These are phyloP conservation scores for Boletellus deceptivus DNA, from an alignment of 1,284 basidiomycete genomes.

Conservation along the genomic window DNA sequence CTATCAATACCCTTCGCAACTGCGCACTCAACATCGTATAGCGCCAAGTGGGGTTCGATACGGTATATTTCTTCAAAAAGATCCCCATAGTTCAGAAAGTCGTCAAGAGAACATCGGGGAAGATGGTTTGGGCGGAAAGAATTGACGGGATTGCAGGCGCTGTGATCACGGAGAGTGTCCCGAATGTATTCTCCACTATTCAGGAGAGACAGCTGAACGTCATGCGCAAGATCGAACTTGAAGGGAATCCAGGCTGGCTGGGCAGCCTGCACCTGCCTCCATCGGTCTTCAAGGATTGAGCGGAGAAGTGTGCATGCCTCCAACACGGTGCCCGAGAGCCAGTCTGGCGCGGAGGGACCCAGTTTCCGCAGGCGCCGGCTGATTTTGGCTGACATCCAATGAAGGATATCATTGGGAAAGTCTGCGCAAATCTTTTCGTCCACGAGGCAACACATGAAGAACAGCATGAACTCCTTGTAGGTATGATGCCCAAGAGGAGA, in stretches of 20 bases:
- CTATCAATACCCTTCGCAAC: slow-evolving; percentile 28
- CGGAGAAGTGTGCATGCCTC: slow-evolving; percentile 1
- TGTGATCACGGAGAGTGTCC: neutral
- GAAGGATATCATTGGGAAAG: slow-evolving; percentile 34
- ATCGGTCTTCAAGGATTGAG: slow-evolving; percentile 8
- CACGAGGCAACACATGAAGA: slow-evolving; percentile 36
- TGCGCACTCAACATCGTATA: slow-evolving; percentile 35
- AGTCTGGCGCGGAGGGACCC: neutral
- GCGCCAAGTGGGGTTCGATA: slow-evolving; percentile 17
- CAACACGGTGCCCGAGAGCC: slow-evolving; percentile 7
- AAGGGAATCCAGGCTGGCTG: slow-evolving; percentile 26
- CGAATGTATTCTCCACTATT: slow-evolving; percentile 25
- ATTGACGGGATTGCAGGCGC: neutral
- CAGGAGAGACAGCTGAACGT: slow-evolving; percentile 31
- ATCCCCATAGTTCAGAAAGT: slow-evolving; percentile 16
- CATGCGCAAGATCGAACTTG: slow-evolving; percentile 23
- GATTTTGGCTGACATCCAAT: slow-evolving; percentile 31
- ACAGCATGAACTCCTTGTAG: slow-evolving; percentile 50
- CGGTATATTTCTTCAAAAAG: slow-evolving; percentile 12
- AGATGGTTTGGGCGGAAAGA: slow-evolving; percentile 12
- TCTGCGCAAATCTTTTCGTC: slow-evolving; percentile 12
- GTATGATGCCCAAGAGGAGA: slow-evolving; percentile 14
- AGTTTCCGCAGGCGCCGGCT: slow-evolving; percentile 39
- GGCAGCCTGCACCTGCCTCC: slow-evolving; percentile 4
- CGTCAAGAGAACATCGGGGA: slow-evolving; percentile 6